Conservation (phyloP, 352 stramenopile species). For the Pelagophyceae sp. region DNA sequence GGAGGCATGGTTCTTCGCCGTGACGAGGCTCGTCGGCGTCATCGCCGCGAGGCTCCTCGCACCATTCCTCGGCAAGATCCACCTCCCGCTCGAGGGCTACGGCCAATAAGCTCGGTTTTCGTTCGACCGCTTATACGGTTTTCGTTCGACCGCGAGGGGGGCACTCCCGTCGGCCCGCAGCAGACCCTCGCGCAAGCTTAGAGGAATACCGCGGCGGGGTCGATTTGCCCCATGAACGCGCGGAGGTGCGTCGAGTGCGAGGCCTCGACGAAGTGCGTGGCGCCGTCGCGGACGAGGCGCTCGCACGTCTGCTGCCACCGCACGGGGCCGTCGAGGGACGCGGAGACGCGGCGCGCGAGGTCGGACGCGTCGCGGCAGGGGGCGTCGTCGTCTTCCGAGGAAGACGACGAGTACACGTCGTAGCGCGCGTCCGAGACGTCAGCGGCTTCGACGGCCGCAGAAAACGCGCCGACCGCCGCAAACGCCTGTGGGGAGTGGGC, state of each 20-base stretch:
- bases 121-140: background rate
- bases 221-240: background rate
- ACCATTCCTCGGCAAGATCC: background rate
- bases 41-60: too few relatives aligned
- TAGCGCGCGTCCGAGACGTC: background rate
- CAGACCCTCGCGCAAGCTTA: background rate
- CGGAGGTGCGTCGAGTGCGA: background rate
- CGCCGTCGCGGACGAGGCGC: background rate
- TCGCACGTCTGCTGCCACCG: background rate
- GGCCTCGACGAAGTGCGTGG: constrained; percentile 3
- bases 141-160: background rate
- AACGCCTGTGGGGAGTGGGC: background rate
- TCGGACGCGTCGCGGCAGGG: background rate
- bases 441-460: background rate
- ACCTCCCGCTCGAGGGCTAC: background rate
- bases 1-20: too few relatives aligned
- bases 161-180: too few relatives aligned
- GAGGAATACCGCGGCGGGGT: background rate
- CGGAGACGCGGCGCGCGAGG: background rate
- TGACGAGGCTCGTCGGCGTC: too few relatives aligned
- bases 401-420: background rate
- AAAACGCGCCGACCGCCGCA: background rate
- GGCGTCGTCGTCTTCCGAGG: background rate
- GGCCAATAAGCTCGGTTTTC: background rate
- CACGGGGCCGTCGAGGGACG: background rate